These are phyloP conservation scores for Tetracentron sinense DNA, from an alignment of 164 flowering plant species.

Conservation along the genomic window DNA sequence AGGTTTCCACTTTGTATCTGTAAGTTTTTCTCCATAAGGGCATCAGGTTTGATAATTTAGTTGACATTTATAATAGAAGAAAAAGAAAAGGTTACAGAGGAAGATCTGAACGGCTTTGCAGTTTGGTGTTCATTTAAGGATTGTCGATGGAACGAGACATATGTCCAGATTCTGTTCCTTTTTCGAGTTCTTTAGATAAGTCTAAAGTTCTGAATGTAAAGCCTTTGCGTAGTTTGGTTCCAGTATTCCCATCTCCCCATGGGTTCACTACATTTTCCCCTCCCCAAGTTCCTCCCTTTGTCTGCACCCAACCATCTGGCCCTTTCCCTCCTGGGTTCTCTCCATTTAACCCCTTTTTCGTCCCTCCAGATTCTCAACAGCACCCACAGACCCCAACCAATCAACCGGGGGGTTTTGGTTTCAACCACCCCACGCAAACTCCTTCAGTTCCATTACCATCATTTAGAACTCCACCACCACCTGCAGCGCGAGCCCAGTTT, in stretches of 20 bases:
- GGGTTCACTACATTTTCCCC: conserved; percentile 26
- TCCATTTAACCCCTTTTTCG: conserved; percentile 55
- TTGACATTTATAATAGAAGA: not conserved
- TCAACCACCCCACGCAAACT: conserved; percentile 5
- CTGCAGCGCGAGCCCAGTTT: not conserved
- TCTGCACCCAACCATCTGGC: conserved; percentile 44
- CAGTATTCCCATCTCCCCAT: conserved; percentile 50
- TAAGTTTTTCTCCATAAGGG: not conserved
- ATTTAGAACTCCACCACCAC: conserved; percentile 24
- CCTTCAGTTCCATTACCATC: conserved; percentile 27
- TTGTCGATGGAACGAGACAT: conserved; percentile 28
- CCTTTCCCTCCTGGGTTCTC: conserved; percentile 57
- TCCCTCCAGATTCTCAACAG: conserved; percentile 26
- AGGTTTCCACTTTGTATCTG: not conserved
- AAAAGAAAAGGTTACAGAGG: not conserved
- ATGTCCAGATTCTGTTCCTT: conserved; percentile 27
- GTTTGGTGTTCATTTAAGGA: not conserved
- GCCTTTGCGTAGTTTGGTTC: conserved; percentile 63
- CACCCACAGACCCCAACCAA: conserved; percentile 18
- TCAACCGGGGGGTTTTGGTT: conserved; percentile 16
- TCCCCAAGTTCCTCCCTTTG: conserved; percentile 44
- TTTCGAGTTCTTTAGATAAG: conserved; percentile 42
- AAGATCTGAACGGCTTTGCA: not conserved
- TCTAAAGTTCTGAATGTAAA: conserved; percentile 62
- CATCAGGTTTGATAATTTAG: not conserved